A percentile compares a stretch with the other conserved stretches of the same genome.
These are phyloP conservation scores for Daedaleopsis nitida DNA, from an alignment of 768 basidiomycete genomes.

Conservation along the genomic window DNA sequence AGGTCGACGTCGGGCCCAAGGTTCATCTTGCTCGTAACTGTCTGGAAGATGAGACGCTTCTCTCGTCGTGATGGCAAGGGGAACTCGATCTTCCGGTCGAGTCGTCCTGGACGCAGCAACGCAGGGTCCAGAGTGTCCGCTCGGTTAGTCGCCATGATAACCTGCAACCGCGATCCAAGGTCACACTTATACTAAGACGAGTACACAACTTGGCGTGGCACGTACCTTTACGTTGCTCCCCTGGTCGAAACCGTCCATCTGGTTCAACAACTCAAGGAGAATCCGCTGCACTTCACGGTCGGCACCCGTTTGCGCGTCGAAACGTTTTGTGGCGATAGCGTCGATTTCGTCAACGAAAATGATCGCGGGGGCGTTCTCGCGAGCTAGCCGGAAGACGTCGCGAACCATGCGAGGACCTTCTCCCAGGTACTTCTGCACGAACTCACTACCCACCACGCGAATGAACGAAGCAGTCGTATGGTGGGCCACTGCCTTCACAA, in stretches of 20 bases:
- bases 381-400: conserved; percentile 96
- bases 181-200: background rate
- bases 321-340: conserved; percentile 98
- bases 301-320: conserved; percentile 98
- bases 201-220: background rate
- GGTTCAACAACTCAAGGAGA: conserved; percentile 92
- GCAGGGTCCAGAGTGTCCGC: conserved; percentile 98
- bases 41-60: conserved; percentile 97
- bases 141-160: conserved; percentile 99
- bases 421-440: conserved; percentile 99
- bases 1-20: conserved; percentile 96
- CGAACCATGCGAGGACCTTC: conserved; percentile 99
- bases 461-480: conserved; percentile 98
- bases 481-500: conserved; percentile 99
- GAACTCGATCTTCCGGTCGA: conserved; percentile 99
- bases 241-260: conserved; percentile 99
- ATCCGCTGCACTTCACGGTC: conserved; percentile 99
- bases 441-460: conserved; percentile 96
- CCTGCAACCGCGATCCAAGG: conserved; percentile 48
- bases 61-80: conserved; percentile 93
- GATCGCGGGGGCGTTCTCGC: conserved; percentile 96
- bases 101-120: conserved; percentile 92
- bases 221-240: conserved; percentile 95
- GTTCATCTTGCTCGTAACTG: conserved; percentile 97
- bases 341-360: conserved; percentile 99